These are phyloP conservation scores for Ichthyophthirius multifiliis DNA, from an alignment of 169 alveolate species.

Conservation along the genomic window DNA sequence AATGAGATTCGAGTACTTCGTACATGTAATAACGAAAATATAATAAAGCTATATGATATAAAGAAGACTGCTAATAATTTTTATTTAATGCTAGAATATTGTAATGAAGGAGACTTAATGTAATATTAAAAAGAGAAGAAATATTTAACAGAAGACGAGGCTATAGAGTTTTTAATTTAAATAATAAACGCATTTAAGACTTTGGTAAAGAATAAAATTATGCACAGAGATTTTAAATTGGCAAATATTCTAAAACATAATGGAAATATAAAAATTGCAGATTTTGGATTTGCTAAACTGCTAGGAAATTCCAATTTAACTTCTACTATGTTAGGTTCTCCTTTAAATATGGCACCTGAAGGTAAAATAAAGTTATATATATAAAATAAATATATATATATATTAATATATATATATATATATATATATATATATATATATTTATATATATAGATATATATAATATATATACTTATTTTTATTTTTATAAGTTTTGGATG, in stretches of 20 bases:
- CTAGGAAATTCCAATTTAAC: slow-evolving; percentile 30
- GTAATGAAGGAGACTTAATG: slow-evolving; percentile 68
- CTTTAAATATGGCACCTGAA: slow-evolving; percentile 81
- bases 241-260: slow-evolving; percentile 58
- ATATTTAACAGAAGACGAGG: slow-evolving; percentile 41
- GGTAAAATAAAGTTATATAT: not conserved
- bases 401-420: not conserved
- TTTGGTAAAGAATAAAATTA: slow-evolving; percentile 38
- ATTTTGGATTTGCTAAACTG: slow-evolving; percentile 76
- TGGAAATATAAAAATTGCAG: slow-evolving; percentile 69
- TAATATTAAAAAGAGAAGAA: slow-evolving; percentile 20
- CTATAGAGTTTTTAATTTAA: slow-evolving; percentile 36
- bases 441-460: not conserved
- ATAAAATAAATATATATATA: not conserved
- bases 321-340: slow-evolving; percentile 71
- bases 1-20: slow-evolving; percentile 41
- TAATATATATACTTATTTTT: not conserved
- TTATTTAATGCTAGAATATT: slow-evolving; percentile 60
- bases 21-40: slow-evolving; percentile 49
- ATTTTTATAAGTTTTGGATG: slow-evolving; percentile 21
- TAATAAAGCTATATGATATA: slow-evolving; percentile 50
- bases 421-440: not conserved
- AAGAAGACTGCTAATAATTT: slow-evolving; percentile 55
- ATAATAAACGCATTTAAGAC: slow-evolving; percentile 51
- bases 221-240: slow-evolving; percentile 68